Evolutionary conservation across 768 basidiomycete species (phyloP).

Genomic region (Pleurotus platypus): DNA sequence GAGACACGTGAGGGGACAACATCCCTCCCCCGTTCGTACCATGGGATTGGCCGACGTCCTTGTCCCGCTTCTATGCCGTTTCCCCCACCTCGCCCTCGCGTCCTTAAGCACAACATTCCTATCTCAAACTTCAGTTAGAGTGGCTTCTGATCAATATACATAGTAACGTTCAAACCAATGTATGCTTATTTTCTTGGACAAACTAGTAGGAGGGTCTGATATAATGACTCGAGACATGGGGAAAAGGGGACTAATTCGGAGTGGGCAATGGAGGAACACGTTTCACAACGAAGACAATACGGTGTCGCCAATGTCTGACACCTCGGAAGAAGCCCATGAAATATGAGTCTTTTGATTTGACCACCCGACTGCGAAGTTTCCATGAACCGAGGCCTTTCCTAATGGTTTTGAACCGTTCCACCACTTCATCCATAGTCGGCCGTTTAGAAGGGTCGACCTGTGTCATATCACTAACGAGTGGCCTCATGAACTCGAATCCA

Average conservation of each 20-base stretch:
- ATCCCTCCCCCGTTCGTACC: too few species aligned
- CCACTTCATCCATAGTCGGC: constrained; percentile 28
- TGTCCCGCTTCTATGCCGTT: too few species aligned
- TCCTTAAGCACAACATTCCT: too few species aligned
- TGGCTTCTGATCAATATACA: too few species aligned
- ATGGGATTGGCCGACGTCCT: too few species aligned
- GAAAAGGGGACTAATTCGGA: background rate
- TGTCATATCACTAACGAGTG: constrained; percentile 16
- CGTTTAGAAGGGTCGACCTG: constrained; percentile 24
- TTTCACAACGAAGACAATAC: constrained; percentile 13
- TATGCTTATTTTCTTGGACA: too few species aligned
- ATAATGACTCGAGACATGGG: too few species aligned
- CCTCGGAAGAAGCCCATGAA: constrained; percentile 9
- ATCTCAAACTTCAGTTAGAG: too few species aligned
- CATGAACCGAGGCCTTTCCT: constrained; percentile 7
- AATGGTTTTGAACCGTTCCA: constrained; percentile 20
- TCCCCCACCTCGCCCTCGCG: too few species aligned
- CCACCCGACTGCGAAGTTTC: constrained; percentile 27
- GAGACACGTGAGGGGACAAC: too few species aligned
- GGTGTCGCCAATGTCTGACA: constrained; percentile 21
- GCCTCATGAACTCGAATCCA: constrained; percentile 18
- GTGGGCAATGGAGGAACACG: constrained; percentile 17
- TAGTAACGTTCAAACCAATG: too few species aligned
- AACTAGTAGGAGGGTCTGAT: too few species aligned
- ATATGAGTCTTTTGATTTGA: constrained; percentile 11